Evolutionary conservation across 768 basidiomycete species (phyloP).

Genomic region (Kwoniella sp.): DNA sequence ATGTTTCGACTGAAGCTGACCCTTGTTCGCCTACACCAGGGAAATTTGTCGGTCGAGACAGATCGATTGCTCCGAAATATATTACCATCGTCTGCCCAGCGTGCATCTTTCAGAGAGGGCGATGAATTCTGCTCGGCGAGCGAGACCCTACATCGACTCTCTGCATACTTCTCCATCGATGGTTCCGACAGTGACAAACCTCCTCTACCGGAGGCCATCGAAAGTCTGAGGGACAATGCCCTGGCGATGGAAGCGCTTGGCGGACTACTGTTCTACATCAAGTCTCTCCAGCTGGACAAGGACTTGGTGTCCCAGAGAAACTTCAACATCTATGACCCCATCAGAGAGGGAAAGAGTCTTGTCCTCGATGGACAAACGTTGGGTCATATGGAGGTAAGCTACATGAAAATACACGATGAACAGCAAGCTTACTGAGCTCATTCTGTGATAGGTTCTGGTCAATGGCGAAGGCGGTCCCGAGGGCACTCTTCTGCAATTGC

Average conservation of each 20-base stretch:
- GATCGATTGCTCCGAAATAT: conserved; percentile 77
- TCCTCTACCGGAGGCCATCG: conserved; percentile 70
- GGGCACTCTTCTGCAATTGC: conserved; percentile 78
- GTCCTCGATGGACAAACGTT: conserved; percentile 92
- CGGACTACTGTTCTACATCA: conserved; percentile 86
- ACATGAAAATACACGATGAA: background rate
- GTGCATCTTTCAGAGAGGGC: conserved; percentile 77
- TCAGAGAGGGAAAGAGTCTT: conserved; percentile 81
- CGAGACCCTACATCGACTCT: conserved; percentile 40
- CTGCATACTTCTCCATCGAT: conserved; percentile 42
- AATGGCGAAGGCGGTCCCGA: conserved; percentile 94
- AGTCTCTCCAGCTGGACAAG: conserved; percentile 91
- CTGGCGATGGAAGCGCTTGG: conserved; percentile 82
- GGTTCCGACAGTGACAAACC: conserved; percentile 50
- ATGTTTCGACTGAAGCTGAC: background rate
- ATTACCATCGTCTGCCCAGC: conserved; percentile 77
- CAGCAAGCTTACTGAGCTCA: conserved; percentile 41
- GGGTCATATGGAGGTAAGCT: conserved; percentile 82
- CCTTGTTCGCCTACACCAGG: conserved; percentile 59
- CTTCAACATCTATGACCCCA: conserved; percentile 96
- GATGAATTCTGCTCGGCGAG: conserved; percentile 71
- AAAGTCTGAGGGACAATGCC: conserved; percentile 67
- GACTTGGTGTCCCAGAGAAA: conserved; percentile 94
- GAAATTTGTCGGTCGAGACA: conserved; percentile 80
- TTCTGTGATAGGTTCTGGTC: conserved; percentile 64